phyloP scores from a whole-genome alignment of 805 yeast genomes.

The Suhomyces tanzawaensis region DNA sequence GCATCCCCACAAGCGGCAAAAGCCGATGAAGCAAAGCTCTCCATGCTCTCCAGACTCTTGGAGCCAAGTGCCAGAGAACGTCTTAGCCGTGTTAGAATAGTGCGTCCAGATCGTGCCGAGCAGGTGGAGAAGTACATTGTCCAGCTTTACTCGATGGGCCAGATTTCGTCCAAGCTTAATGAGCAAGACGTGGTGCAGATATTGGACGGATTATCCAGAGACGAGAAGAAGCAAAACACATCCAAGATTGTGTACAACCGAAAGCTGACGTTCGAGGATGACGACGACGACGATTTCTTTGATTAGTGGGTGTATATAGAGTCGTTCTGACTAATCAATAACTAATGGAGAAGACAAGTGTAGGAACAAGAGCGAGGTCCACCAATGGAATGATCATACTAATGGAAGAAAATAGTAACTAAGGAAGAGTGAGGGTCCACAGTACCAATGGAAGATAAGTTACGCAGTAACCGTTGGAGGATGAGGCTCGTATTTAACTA shows the following conservation, averaged over 20 bases:
- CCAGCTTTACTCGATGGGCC: slow-evolving; percentile 73
- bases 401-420: no score
- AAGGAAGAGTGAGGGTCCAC: no score
- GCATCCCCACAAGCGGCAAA: slow-evolving; percentile 9
- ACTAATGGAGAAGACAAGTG: no score
- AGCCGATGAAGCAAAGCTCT: slow-evolving; percentile 40
- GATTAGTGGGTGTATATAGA: no score
- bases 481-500: no score
- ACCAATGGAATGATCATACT: no score
- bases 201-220: slow-evolving; percentile 76
- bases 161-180: slow-evolving; percentile 64
- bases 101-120: slow-evolving; percentile 85
- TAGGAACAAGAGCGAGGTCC: no score
- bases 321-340: no score
- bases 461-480: no score
- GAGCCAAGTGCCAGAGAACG: slow-evolving; percentile 87
- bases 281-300: slow-evolving; percentile 16
- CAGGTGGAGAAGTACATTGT: slow-evolving; percentile 81
- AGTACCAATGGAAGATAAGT: no score
- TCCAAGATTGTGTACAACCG: slow-evolving; percentile 55
- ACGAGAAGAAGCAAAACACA: slow-evolving; percentile 57
- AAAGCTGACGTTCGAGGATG: slow-evolving; percentile 9
- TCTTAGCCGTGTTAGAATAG: slow-evolving; percentile 79
- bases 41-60: slow-evolving; percentile 62
- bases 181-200: slow-evolving; percentile 83